A percentile compares a stretch with the other conserved stretches of the same genome.
Evolutionary conservation across 1,139 yeast species (phyloP).

Genomic region (Zygoascus meyerae): DNA sequence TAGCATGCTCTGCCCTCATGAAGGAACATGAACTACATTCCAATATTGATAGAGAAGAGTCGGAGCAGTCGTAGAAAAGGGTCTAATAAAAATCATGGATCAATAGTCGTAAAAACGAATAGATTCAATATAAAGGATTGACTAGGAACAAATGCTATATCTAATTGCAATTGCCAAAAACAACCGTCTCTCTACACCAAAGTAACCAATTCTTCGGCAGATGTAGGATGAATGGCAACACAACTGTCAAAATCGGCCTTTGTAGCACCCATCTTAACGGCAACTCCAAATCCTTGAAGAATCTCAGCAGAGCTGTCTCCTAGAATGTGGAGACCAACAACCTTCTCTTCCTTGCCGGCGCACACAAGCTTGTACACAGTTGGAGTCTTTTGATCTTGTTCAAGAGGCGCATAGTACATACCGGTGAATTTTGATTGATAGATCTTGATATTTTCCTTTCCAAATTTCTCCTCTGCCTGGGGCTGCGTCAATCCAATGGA

Average conservation of each 20-base stretch:
- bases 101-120: neutral
- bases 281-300: constrained; percentile 97
- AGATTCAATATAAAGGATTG: neutral
- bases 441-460: constrained; percentile 71
- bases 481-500: constrained; percentile 79
- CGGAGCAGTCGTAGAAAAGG: neutral
- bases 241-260: constrained; percentile 89
- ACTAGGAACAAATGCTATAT: neutral
- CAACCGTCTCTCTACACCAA: constrained; percentile 42
- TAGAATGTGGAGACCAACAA: constrained; percentile 87
- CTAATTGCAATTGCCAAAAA: no score
- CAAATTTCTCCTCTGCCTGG: constrained; percentile 71
- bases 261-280: constrained; percentile 90
- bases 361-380: constrained; percentile 79
- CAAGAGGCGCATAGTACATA: constrained; percentile 84
- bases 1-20: constrained; percentile 29
- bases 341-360: constrained; percentile 80
- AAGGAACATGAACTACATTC: constrained; percentile 39
- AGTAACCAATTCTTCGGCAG: constrained; percentile 96
- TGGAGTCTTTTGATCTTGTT: constrained; percentile 68
- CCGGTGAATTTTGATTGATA: constrained; percentile 80
- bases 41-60: constrained; percentile 17
- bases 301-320: constrained; percentile 91
- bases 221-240: constrained; percentile 97
- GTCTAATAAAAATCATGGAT: neutral